Base-by-base conservation (phyloP, 139 green algal species). In the Pseudopediastrum boryanum region DNA sequence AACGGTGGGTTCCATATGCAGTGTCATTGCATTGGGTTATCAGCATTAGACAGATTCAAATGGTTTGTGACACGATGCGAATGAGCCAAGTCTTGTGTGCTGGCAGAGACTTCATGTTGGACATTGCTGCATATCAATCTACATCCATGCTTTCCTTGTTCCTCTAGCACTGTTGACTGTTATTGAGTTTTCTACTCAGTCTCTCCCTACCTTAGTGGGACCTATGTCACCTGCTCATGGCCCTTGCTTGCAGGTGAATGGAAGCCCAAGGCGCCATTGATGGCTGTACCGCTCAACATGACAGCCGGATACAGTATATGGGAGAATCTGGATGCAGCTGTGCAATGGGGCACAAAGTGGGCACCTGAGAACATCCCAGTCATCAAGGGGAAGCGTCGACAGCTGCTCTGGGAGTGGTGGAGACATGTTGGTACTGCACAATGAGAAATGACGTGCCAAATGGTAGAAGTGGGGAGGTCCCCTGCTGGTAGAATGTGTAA, bases 211-310 rank as follows among this genome's bases (percentile, higher is more conserved):
- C 54, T 63, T n/a, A n/a, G 31, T 12, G 31, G 54, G 27, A 2
- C 54, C 33, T 7, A 63, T 63, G 2, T 70, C 62, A 2, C 62
- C n/a, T n/a, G 7, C 31, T 52, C 31, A 38, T 52, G 19, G 33
- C 25, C 36, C 16, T 29, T 19, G 8, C 29, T 5, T 2, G 61
- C 74, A 80, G 74, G 61, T 16, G 42, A 46, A 5, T 80, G 74
- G 74, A 73, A 80, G 3, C 74, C 74, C 6, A 64, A 63, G 43
- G 33, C 39, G 27, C 74, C 74, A 4, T 12, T 80, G 43, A 36
- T 51, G 44, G 74, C 31, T 43, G 74, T 80, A 23, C 74, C 74
- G 4, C 43, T 80, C 27, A 80, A 80, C 61, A 72, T 74, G 74
- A 80, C 74, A 12, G 72, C 23, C 10, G 72, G 23, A 39, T 70